Base-by-base conservation (phyloP, 1,139 yeast genomes). In the Pichia sp. region DNA sequence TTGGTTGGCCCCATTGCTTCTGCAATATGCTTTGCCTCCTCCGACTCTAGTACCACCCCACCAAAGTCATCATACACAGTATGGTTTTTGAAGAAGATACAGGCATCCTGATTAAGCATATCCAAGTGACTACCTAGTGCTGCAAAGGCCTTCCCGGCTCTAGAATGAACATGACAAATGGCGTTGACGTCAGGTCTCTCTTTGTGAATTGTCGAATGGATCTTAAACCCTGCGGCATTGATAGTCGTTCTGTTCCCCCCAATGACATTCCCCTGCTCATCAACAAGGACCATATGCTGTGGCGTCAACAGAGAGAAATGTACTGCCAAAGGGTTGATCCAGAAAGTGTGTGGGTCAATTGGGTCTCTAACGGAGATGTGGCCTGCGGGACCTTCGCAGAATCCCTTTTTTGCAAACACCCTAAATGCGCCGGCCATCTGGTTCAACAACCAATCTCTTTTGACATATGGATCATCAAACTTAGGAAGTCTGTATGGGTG, bases 361-460 rank as follows among this genome's bases (percentile, higher is more conserved):
- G 95, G 95, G 64, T 87, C 95, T 60, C 92, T 77, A n/a, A 87
- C 77, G 2, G 92, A 84, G 53, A 87, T 86, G 66, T 87, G 95
- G 34, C 95, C 95, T 0, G 95, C 90, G 23, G 82, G 69, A 10
- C 95, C 95, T 68, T 85, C 89, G n/a, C 83, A 75, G 68, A 74
- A 87, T 11, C 88, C 89, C 61, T 79, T 80, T 61, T 93, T 77
- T 6, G 88, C 88, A 69, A 87, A 86, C 1, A 85, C 81, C 57
- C 95, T 76, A 71, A 87, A 88, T 0, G 92, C 92, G 15, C 83
- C 92, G 2, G 95, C 95, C 84, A 85, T 80, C 64, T 87, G 95
- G 67, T 87, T 81, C 56, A 81, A 72, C 62, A 81, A 72, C 85
- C 87, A 85, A 66, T 77, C 71, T 55, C 92, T 75, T 65, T 85